Percentiles rank a stretch among this genome's conserved stretches.
These are phyloP conservation scores for Pseudopyricularia javanii DNA, from an alignment of 2,329 filamentous ascomycete species.

Conservation along the genomic window DNA sequence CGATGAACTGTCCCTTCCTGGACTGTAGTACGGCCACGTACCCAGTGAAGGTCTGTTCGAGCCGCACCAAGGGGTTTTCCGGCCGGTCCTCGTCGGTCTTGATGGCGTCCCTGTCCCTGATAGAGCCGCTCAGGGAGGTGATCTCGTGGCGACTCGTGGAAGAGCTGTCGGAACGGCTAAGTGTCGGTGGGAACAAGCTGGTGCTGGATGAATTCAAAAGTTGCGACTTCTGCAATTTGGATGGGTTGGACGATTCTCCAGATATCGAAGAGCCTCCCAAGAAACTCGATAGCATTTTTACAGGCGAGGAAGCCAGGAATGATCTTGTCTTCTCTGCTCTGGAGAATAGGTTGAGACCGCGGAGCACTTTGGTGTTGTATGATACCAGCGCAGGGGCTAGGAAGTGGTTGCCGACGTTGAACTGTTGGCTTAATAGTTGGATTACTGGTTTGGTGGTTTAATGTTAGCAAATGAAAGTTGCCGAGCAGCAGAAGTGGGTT, in stretches of 20 bases:
- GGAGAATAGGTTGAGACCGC: constrained; percentile 51
- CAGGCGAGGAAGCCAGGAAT: constrained; percentile 71
- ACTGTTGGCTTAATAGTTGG: constrained; percentile 59
- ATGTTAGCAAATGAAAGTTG: constrained; percentile 11
- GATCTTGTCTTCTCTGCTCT: constrained; percentile 53
- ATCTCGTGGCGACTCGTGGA: constrained; percentile 33
- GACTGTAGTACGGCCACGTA: constrained; percentile 74
- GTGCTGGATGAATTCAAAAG: constrained; percentile 17
- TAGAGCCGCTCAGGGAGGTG: constrained; percentile 40
- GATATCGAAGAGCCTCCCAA: constrained; percentile 44
- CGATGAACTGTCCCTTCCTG: constrained; percentile 77
- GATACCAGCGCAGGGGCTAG: constrained; percentile 59
- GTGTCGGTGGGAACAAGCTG: constrained; percentile 26
- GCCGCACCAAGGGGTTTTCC: constrained; percentile 54
- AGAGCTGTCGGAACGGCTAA: constrained; percentile 30
- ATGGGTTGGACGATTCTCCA: neutral
- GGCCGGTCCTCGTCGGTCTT: constrained; percentile 38
- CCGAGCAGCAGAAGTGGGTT: neutral
- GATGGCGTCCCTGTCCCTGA: constrained; percentile 32
- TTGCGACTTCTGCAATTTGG: constrained; percentile 25
- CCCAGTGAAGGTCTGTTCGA: constrained; percentile 77
- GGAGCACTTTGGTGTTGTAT: constrained; percentile 67
- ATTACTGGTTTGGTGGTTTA: constrained; percentile 37
- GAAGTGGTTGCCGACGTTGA: constrained; percentile 51
- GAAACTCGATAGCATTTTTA: constrained; percentile 79